A percentile compares a stretch with the other conserved stretches of the same genome.
phyloP scores from a whole-genome alignment of 2,329 filamentous ascomycete species.

The Ceratocystis alfenasii region DNA sequence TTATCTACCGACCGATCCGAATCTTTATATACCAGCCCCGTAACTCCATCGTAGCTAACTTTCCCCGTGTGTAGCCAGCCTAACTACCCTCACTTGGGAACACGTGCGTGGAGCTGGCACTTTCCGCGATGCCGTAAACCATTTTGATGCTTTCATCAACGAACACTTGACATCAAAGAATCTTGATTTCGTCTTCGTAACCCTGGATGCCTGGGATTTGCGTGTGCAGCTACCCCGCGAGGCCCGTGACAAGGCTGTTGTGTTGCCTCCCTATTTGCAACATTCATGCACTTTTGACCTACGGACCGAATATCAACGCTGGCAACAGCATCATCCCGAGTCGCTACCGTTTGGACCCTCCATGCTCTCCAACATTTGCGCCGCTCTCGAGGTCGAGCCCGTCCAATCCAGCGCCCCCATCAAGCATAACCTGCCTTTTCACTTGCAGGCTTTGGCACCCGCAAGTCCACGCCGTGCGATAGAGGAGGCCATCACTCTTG shows the following conservation, averaged over 20 bases:
- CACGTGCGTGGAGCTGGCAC: slow-evolving; percentile 95
- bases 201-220: slow-evolving; percentile 95
- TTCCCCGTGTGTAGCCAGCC: slow-evolving; percentile 51
- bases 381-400: slow-evolving; percentile 92
- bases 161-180: slow-evolving; percentile 86
- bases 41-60: neutral
- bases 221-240: slow-evolving; percentile 95
- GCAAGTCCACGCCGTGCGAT: slow-evolving; percentile 92
- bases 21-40: slow-evolving; percentile 12
- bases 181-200: slow-evolving; percentile 95
- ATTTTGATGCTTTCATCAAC: slow-evolving; percentile 85
- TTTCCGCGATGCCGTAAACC: slow-evolving; percentile 91
- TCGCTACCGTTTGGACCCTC: slow-evolving; percentile 93
- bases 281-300: slow-evolving; percentile 96
- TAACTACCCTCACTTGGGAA: slow-evolving; percentile 97
- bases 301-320: slow-evolving; percentile 92
- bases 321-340: slow-evolving; percentile 97
- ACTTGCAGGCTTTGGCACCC: slow-evolving; percentile 87
- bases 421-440: slow-evolving; percentile 97
- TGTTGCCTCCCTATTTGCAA: slow-evolving; percentile 90
- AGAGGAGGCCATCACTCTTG: slow-evolving; percentile 91
- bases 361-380: slow-evolving; percentile 93
- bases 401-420: slow-evolving; percentile 96
- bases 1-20: neutral
- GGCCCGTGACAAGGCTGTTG: slow-evolving; percentile 94